Evolutionary conservation across 805 yeast species (phyloP).

Genomic region (Candida maltosa): DNA sequence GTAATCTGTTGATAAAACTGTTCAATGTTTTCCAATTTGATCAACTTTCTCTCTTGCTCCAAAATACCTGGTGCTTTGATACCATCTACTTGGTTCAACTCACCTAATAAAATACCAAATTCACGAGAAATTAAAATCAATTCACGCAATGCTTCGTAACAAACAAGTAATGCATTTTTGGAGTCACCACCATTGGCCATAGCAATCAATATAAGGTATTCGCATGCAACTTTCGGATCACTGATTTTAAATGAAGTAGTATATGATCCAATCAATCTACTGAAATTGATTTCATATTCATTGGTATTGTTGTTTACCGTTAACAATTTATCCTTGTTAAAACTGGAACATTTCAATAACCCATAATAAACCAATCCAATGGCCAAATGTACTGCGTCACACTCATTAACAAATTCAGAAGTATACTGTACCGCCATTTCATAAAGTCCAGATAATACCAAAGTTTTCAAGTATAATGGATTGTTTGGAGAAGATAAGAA

Average conservation of each 20-base stretch:
- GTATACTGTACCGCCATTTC: conserved; percentile 74
- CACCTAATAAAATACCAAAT: conserved; percentile 79
- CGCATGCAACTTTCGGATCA: conserved; percentile 90
- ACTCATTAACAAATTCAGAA: conserved; percentile 58
- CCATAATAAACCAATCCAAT: conserved; percentile 77
- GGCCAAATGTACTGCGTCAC: conserved; percentile 87
- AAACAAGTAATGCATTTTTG: conserved; percentile 48
- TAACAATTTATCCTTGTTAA: conserved; percentile 31
- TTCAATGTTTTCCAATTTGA: conserved; percentile 55
- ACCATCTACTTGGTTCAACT: conserved; percentile 66
- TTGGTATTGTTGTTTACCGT: conserved; percentile 28
- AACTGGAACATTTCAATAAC: conserved; percentile 45
- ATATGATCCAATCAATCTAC: conserved; percentile 72
- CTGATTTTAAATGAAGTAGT: conserved; percentile 78
- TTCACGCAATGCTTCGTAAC: conserved; percentile 80
- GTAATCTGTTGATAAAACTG: conserved; percentile 69
- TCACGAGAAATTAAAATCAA: conserved; percentile 84
- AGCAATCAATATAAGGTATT: conserved; percentile 73
- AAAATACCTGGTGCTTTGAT: conserved; percentile 77
- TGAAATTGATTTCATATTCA: conserved; percentile 44
- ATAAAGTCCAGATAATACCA: conserved; percentile 73
- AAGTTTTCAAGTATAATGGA: conserved; percentile 69
- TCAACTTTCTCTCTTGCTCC: conserved; percentile 68
- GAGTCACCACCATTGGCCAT: conserved; percentile 32
- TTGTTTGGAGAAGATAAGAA: conserved; percentile 59